phyloP scores from a whole-genome alignment of 768 basidiomycete species.

The Mrakia blollopis region DNA sequence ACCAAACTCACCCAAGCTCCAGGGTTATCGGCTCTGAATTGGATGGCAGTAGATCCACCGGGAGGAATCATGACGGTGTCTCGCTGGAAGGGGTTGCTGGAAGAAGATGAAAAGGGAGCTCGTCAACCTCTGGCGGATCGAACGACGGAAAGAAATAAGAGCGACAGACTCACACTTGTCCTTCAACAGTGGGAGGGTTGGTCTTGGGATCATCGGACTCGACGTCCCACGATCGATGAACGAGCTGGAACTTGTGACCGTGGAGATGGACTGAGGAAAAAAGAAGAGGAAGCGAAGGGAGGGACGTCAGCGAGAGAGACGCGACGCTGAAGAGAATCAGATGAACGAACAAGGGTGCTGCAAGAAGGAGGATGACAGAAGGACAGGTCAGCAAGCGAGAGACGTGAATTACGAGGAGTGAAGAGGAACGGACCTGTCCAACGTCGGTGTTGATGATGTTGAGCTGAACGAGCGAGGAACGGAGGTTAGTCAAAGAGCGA shows the following conservation, averaged over 20 bases:
- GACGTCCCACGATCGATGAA: conserved; percentile 65
- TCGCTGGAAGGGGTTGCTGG: conserved; percentile 75
- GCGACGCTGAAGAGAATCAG: background rate
- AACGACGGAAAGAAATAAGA: background rate
- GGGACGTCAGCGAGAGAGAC: conserved; percentile 12
- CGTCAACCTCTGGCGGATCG: too few species aligned
- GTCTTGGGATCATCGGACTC: conserved; percentile 62
- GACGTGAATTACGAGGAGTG: too few species aligned
- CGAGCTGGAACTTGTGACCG: conserved; percentile 55
- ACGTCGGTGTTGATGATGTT: conserved; percentile 35
- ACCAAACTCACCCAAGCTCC: conserved; percentile 63
- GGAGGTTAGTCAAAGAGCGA: too few species aligned
- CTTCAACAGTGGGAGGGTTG: conserved; percentile 72
- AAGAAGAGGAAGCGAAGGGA: too few species aligned
- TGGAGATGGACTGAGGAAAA: conserved; percentile 72
- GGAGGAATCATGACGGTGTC: conserved; percentile 55
- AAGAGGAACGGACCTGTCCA: background rate
- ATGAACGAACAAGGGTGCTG: background rate
- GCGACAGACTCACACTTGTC: conserved; percentile 49
- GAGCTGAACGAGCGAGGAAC: too few species aligned
- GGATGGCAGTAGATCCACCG: conserved; percentile 60
- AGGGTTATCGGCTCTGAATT: conserved; percentile 84
- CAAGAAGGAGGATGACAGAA: too few species aligned
- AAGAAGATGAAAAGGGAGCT: background rate
- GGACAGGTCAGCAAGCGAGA: too few species aligned